Base-by-base conservation (phyloP, 129 eudicot species). In the Flaveria robusta region DNA sequence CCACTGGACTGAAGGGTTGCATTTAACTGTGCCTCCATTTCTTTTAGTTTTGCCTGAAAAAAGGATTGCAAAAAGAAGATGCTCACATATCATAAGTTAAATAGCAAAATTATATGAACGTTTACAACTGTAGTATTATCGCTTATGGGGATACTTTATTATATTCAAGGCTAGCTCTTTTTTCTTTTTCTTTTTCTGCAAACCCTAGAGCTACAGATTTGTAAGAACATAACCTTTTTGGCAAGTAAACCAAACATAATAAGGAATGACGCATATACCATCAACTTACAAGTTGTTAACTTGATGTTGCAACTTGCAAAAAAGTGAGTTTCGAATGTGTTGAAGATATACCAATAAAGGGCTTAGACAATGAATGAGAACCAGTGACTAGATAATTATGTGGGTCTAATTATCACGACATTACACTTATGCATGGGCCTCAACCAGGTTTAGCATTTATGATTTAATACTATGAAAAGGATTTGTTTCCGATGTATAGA, bases 1-100 rank as follows among this genome's bases (percentile, higher is more conserved):
- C 84, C 87, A 64, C 75, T 76, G 14, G 88, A 78, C 66, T 55
- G 82, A 75, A 81, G 76, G 4, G 93, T 86, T 59, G 83, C 95
- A 72, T 79, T 81, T 37, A 88, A 71, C 72, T 91, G 90, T 39
- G 87, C 82, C 79, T 93, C 96, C 24, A 89, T 27, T 79, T 79
- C 71, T 77, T 86, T 86, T 65, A 94, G 78, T 84, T 91, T 89
- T 39, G 72, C 93, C 98, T 93, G 82, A 87, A 45, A 74, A 63
- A 34, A 5, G n/a, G 49, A 52, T 79, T 66, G 37, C 54, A 74
- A 26, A 74, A 54, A 66, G 18, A 13, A n/a, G 47, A 59, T 51
- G 75, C 50, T 76, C 19, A 55, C n/a, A 69, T 31, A 27, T 22
- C 63, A 66, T 37, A 81, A 59, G 45, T 49, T 49, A 23, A 16